Percentiles rank a stretch among this genome's conserved stretches.
Conservation (phyloP, 768 basidiomycete species). For the Serendipita vermifera region DNA sequence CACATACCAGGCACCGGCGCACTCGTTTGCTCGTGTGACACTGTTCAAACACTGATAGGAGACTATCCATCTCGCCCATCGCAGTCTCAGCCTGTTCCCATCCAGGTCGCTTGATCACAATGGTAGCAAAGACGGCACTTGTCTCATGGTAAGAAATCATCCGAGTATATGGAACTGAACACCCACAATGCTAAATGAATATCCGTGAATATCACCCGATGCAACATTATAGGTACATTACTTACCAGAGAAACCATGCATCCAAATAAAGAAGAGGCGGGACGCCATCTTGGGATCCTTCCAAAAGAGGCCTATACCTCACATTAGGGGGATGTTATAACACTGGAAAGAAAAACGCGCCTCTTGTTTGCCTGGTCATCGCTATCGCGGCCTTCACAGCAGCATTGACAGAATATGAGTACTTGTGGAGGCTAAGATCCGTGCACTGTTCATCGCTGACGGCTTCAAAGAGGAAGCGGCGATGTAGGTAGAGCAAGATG, state of each 20-base stretch:
- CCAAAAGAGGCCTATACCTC: too few relatives aligned
- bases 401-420: not conserved
- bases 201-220: not conserved
- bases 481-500: not conserved
- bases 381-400: not conserved
- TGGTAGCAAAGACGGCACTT: not conserved
- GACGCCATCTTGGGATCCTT: not conserved
- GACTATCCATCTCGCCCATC: not conserved
- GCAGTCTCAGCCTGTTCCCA: not conserved
- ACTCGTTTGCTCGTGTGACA: not conserved
- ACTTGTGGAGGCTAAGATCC: not conserved
- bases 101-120: not conserved
- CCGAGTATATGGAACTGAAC: not conserved
- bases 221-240: not conserved
- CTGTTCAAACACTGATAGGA: not conserved
- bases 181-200: not conserved
- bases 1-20: not conserved
- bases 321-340: too few relatives aligned
- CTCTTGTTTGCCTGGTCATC: not conserved
- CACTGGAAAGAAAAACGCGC: too few relatives aligned
- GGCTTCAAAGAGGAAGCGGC: constrained; percentile 5
- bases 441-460: not conserved
- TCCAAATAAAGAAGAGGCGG: constrained; percentile 5
- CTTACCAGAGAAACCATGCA: not conserved
- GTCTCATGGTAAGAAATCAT: not conserved